phyloP scores from a whole-genome alignment of 495 filamentous ascomycete genomes.

The Penicillium atrosanguineum region DNA sequence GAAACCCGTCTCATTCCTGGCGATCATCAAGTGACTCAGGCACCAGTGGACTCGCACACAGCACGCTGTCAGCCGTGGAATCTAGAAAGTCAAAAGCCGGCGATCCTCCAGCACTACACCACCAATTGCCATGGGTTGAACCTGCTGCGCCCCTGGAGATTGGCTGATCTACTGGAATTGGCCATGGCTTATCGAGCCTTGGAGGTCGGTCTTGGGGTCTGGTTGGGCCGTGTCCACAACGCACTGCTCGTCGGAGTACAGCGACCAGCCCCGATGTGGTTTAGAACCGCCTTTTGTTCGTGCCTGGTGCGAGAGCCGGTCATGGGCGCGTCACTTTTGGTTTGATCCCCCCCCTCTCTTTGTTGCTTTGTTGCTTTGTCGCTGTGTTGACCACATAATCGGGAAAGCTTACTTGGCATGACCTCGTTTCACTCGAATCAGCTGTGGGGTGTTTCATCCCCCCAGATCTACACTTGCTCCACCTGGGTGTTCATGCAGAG shows the following conservation, averaged over 20 bases:
- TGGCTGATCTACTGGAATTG: conserved; percentile 20
- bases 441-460: not conserved
- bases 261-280: conserved; percentile 11
- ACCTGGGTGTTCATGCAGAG: not conserved
- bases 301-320: conserved; percentile 15
- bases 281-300: conserved; percentile 5
- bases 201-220: conserved; percentile 12
- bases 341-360: not conserved
- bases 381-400: not conserved
- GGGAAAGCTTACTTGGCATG: not conserved
- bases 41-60: not conserved
- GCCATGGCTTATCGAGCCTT: conserved; percentile 27
- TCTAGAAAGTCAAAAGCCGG: conserved; percentile 23
- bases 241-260: conserved; percentile 10
- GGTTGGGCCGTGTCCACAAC: conserved; percentile 33
- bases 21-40: not conserved
- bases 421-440: not conserved
- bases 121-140: conserved; percentile 22
- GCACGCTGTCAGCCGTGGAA: conserved; percentile 17
- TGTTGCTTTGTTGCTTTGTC: no score
- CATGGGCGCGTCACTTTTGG: conserved; percentile 17
- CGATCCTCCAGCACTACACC: conserved; percentile 21
- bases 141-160: conserved; percentile 13
- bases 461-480: not conserved
- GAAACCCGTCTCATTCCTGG: not conserved